A percentile compares a stretch with the other conserved stretches of the same genome.
Conservation (phyloP, 2,329 filamentous ascomycete species). For the Pseudocercospora macadamiae region DNA sequence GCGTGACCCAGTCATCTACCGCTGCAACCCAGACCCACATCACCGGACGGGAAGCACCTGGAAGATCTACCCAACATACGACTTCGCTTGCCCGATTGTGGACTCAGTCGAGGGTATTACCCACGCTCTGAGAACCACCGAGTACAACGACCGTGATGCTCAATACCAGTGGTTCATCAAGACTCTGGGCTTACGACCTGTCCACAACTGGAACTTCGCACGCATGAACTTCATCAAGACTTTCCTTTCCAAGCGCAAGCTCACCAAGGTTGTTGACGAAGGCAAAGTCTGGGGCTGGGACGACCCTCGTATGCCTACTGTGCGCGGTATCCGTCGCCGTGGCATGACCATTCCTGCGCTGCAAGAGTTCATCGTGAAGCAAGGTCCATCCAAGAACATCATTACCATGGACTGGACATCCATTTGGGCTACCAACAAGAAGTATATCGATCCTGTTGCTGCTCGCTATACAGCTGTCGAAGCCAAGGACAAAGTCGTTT, state of each 20-base stretch:
- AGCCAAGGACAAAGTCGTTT: constrained; percentile 66
- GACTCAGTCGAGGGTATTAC: constrained; percentile 82
- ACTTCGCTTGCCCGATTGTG: constrained; percentile 81
- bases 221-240: constrained; percentile 83
- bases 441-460: constrained; percentile 55
- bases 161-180: constrained; percentile 87
- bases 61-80: constrained; percentile 88
- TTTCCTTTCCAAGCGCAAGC: constrained; percentile 82
- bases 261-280: constrained; percentile 78
- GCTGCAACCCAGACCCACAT: constrained; percentile 76
- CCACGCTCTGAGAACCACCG: constrained; percentile 79
- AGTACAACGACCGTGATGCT: constrained; percentile 84
- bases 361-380: constrained; percentile 81
- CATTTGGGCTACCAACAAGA: constrained; percentile 59
- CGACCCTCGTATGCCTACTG: constrained; percentile 83
- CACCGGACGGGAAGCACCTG: constrained; percentile 78
- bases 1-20: constrained; percentile 95
- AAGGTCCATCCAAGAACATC: constrained; percentile 81
- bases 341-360: constrained; percentile 80
- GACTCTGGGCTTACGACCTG: constrained; percentile 71
- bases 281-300: constrained; percentile 83
- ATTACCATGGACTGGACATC: constrained; percentile 81
- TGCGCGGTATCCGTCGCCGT: constrained; percentile 75
- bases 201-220: constrained; percentile 84
- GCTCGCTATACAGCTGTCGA: constrained; percentile 60